Evolutionary conservation across 176 grass and related monocot genomes (phyloP), one percentile per base, ranked within the genome.

Genomic region (Calamus simplicifolius): DNA sequence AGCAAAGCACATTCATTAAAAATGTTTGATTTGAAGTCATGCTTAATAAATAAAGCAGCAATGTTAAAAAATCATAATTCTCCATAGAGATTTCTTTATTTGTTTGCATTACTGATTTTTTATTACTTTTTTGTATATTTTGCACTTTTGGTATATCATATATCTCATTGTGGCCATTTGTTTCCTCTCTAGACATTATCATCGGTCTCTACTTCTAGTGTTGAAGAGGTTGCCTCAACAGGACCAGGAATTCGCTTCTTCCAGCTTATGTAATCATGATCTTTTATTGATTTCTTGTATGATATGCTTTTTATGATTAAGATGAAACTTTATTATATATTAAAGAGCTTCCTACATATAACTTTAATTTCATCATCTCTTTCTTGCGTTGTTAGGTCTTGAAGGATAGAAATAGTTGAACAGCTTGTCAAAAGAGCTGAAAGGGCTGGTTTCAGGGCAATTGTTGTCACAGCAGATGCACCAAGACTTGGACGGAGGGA

Each of bases 201-300:
- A 28, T 89, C 93, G 50, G 85, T 79, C 87, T 59, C 93, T 69
- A 98, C 87, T 68, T 85, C 64, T 27, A 98, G 87, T 52, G 62
- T 98, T 2, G 87, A 98, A 71, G 88, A 92, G 85, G 84, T 98
- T 59, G 77, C 76, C 51, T 90, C 87, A 54, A 89, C 83, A 12
- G 93, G 87, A 19, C 73, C 84, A 2, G 93, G 93, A 31, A 80
- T 92, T 50, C 87, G 84, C 55, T 98, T 98, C 81, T 98, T 98
- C 73, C 93, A 98, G 56, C 87, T 98, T 98, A 92, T 62, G 93
- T 98, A 85, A 56, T 78, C 54, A 38, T 25, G 14, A 2, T 58
- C 48, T 77, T 51, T 4, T 27, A 14, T 38, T 27, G 25, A 48
- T 12, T 52, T 50, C 25, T 38, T 51, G 15, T 12, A 13, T n/a